Base-by-base conservation (phyloP, 441 rosid species). In the Populus hybrid region DNA sequence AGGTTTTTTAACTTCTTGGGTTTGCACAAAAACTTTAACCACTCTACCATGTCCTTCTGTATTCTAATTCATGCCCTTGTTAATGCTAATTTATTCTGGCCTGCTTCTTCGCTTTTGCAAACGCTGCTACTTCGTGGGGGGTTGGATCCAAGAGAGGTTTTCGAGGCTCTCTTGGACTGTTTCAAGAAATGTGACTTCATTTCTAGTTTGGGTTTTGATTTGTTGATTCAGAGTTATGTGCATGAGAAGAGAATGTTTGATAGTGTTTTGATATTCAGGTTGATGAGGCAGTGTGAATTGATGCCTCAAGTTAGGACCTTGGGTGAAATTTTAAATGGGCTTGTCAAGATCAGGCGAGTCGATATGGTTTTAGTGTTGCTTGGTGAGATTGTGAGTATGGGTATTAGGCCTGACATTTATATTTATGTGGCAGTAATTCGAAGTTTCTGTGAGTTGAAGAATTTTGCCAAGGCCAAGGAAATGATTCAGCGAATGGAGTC, bases 71-170 rank as follows among this genome's bases (percentile, higher is more conserved):
- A 92, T 42, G 87, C 93, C 64, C 76, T 95, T 69, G 93, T 86
- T 35, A 84, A 84, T 72, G 80, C 75, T 70, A 81, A 84, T 74
- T 83, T 87, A 74, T 88, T 81, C 59, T 95, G 99, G 97, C 97
- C 99, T 35, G 99, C 99, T 4, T 90, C 95, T 18, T 95, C 99
- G 40, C 87, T 94, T 10, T 72, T 94, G 75, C 95, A 94, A 70
- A 94, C 97, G 61, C 84, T 92, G 83, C 75, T 95, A 12, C 84
- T 90, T 75, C 98, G 93, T 67, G 32, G 32, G 32, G 32, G 32
- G 32, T 30, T 30, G 32, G 32, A 30, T 30, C 32, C 32, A 30
- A 30, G 32, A 30, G 32, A 30, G 32, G 32, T 30, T 30, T 30
- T 30, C 4, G 32, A 30, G 32, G 32, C 32, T 30, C 32, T 30